phyloP scores from a whole-genome alignment of 768 basidiomycete species.

The Phanerodontia chrysosporium region DNA sequence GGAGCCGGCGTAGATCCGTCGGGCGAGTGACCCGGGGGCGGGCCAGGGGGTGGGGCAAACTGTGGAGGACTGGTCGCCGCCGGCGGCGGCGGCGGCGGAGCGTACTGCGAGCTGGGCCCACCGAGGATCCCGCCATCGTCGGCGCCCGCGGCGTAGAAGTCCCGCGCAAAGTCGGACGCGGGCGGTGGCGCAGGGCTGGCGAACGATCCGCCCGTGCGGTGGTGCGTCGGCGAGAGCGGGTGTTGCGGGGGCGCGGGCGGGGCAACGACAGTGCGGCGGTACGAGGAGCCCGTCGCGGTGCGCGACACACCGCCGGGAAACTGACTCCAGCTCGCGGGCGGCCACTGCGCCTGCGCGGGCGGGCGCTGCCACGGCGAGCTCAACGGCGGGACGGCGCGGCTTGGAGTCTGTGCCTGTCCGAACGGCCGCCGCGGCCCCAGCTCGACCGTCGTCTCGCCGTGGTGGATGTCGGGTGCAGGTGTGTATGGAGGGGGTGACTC shows the following conservation, averaged over 20 bases:
- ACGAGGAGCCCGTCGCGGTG: neutral
- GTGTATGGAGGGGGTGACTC: conserved; percentile 73
- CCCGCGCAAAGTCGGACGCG: conserved; percentile 57
- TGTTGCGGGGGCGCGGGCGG: conserved; percentile 10
- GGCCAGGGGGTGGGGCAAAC: conserved; percentile 30
- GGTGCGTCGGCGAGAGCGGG: conserved; percentile 10
- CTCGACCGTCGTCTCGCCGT: conserved; percentile 62
- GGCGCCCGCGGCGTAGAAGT: conserved; percentile 53
- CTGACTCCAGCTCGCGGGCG: conserved; percentile 10
- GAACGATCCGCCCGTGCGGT: neutral
- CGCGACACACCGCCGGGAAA: conserved; percentile 19
- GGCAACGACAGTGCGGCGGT: neutral
- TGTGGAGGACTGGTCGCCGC: neutral
- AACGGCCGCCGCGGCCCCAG: conserved; percentile 62
- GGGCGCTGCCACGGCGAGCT: conserved; percentile 13
- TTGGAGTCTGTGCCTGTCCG: conserved; percentile 33
- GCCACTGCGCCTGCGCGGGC: neutral
- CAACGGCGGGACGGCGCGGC: conserved; percentile 1
- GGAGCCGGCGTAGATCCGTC: neutral
- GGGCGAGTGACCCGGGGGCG: conserved; percentile 6
- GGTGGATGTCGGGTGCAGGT: conserved; percentile 41
- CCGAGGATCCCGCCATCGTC: conserved; percentile 11
- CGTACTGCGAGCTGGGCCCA: conserved; percentile 14
- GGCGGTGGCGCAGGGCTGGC: conserved; percentile 15
- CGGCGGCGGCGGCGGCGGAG: neutral